These are phyloP conservation scores for Kentomonas sorsogonicus DNA, from an alignment of 208 protist species.

Conservation along the genomic window DNA sequence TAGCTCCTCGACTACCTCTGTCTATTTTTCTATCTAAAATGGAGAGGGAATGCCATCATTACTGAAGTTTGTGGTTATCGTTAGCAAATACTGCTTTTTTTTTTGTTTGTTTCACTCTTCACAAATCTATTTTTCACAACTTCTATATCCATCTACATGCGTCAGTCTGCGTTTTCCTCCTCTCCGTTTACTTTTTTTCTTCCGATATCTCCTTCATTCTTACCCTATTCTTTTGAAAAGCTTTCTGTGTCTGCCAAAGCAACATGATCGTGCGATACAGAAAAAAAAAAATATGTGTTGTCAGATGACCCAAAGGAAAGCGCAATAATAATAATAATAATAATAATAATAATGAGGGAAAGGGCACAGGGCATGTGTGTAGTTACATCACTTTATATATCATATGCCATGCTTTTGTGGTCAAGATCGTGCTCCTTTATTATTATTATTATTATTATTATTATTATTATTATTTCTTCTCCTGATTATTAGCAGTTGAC, in stretches of 20 bases:
- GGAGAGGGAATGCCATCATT: background rate
- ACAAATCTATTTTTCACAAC: too few species aligned
- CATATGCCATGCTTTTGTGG: background rate
- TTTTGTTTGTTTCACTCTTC: too few species aligned
- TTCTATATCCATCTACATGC: too few species aligned
- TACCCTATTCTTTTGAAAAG: background rate
- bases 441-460: slow-evolving; percentile 9
- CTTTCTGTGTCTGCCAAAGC: background rate
- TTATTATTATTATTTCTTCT: slow-evolving; percentile 12
- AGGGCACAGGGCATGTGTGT: too few species aligned
- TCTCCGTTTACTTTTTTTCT: background rate
- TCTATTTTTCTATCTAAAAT: background rate
- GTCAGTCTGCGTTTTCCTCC: background rate
- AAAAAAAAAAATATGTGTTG: background rate
- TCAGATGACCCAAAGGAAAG: too few species aligned
- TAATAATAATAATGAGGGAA: too few species aligned
- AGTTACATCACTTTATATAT: too few species aligned
- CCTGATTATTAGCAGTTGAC: slow-evolving; percentile 3
- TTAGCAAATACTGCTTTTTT: too few species aligned
- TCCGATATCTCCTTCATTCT: background rate
- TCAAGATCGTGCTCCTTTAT: background rate
- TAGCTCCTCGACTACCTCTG: background rate
- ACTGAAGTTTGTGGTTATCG: too few species aligned
- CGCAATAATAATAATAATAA: too few species aligned
- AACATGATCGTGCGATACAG: background rate